Base-by-base conservation (phyloP, 1,284 basidiomycete genomes). In the Sparassis latifolia region DNA sequence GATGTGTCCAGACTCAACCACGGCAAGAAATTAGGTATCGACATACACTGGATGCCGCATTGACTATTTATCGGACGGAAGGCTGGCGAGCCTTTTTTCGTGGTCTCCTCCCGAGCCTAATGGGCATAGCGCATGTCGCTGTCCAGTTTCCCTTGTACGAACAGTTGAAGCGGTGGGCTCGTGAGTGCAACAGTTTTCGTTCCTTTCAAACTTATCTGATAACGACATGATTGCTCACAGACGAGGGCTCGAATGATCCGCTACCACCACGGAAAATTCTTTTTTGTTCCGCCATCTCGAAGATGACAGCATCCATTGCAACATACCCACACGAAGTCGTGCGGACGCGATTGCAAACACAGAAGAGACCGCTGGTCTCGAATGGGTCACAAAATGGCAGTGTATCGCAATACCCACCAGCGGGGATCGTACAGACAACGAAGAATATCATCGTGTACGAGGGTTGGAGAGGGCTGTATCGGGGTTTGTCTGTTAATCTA, bases 61-160 rank as follows among this genome's bases (percentile, higher is more conserved):
- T 78, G 44, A 88, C 86, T 10, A 97, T 97, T 56, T 96, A 93
- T 68, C 81, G 82, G 38, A 80, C 79, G 27, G 94, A 97, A 71
- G 94, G 95, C 33, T 60, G 79, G 5, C 70, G 77, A 29, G 92
- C 92, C 0, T 97, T 97, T 68, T 97, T 97, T 70, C 88, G 92
- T 51, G 94, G 94, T 29, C 74, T 97, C 40, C 63, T 94, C 10
- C 94, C 94, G 30, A 92, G 88, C 62, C 69, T 97, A 4, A 77
- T 97, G 48, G 94, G 94, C 38, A 93, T 97, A 49, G 70, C 82
- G 3, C 94, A 97, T 63, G 93, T 97, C 48, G 93, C 91, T 10
- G 91, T 97, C 1, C 94, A 97, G 65, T 97, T 97, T 60, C 94
- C 94, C 20, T 71, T 97, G n/a, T 97, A 97, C 63, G 94, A 97